Evolutionary conservation across 1,284 basidiomycete species (phyloP).

Genomic region (Pascua sp.): DNA sequence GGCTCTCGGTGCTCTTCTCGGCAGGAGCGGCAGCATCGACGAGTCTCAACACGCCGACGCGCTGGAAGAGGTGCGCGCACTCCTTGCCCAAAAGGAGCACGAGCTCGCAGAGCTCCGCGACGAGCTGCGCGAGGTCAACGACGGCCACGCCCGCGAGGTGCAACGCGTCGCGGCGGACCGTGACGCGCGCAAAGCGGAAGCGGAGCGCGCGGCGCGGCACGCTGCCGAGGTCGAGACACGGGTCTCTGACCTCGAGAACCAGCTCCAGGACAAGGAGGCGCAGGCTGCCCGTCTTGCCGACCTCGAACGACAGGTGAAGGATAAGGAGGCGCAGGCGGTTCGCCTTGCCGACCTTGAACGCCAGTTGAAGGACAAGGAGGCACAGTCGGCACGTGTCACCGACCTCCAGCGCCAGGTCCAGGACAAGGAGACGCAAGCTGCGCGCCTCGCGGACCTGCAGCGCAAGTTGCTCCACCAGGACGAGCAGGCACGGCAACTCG

Average conservation of each 20-base stretch:
- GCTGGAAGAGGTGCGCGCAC: slow-evolving; percentile 1
- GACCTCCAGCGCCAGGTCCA: not conserved
- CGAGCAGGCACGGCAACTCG: too few relatives aligned
- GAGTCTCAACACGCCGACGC: not conserved
- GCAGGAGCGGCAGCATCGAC: not conserved
- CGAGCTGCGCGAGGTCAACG: slow-evolving; percentile 52
- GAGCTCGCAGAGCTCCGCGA: slow-evolving; percentile 4
- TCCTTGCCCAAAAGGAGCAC: slow-evolving; percentile 2
- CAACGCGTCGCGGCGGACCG: slow-evolving; percentile 58
- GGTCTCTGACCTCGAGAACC: too few relatives aligned
- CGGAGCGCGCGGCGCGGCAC: slow-evolving; percentile 27
- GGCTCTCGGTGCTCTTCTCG: slow-evolving; percentile 4
- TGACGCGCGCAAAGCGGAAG: slow-evolving; percentile 57
- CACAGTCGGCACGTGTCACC: too few relatives aligned
- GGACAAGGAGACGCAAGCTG: slow-evolving; percentile 50
- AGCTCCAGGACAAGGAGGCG: too few relatives aligned
- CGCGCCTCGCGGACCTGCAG: slow-evolving; percentile 28
- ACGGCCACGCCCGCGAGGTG: slow-evolving; percentile 58
- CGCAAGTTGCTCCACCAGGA: too few relatives aligned
- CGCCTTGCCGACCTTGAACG: too few relatives aligned
- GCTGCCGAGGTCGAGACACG: not conserved
- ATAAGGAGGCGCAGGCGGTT: slow-evolving; percentile 53
- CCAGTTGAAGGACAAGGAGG: too few relatives aligned
- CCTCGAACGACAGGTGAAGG: not conserved
- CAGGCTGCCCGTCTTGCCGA: too few relatives aligned